These are phyloP conservation scores for Histomonas meleagridis DNA, from an alignment of 208 protist genomes.

Conservation along the genomic window DNA sequence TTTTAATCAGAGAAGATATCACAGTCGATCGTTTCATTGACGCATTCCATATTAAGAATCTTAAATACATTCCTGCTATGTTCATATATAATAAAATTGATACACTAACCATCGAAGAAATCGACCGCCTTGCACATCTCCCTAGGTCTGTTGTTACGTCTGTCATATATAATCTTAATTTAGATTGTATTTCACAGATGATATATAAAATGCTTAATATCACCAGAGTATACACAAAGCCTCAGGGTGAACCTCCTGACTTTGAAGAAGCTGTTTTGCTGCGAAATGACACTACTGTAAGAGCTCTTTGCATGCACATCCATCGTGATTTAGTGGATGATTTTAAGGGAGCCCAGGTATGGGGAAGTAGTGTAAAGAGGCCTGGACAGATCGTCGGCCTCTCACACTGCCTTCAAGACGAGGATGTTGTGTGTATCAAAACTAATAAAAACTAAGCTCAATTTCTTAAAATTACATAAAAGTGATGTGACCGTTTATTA, in stretches of 20 bases:
- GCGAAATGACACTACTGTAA: background rate
- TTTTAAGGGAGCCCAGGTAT: constrained; percentile 27
- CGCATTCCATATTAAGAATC: constrained; percentile 80
- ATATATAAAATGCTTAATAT: constrained; percentile 32
- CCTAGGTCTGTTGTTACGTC: constrained; percentile 1
- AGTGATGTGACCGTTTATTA: no score
- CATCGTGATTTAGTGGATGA: constrained; percentile 4
- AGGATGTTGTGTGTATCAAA: constrained; percentile 38
- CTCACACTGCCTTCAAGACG: constrained; percentile 33
- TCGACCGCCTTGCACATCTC: background rate
- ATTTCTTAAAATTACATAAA: no score
- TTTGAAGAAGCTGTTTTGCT: constrained; percentile 34
- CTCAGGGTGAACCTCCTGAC: background rate
- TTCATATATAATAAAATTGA: constrained; percentile 53
- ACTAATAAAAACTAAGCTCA: background rate
- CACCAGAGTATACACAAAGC: constrained; percentile 18
- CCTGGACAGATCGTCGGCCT: constrained; percentile 20
- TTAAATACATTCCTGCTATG: constrained; percentile 58
- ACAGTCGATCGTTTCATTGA: constrained; percentile 93
- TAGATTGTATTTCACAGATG: constrained; percentile 24
- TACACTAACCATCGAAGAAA: constrained; percentile 34
- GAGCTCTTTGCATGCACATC: background rate
- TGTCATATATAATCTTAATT: background rate
- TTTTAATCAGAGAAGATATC: constrained; percentile 77
- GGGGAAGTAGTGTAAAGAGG: constrained; percentile 31